A percentile compares a stretch with the other conserved stretches of the same genome.
Conservation (phyloP, 148 eudicot species). For the Diospyros kaki region DNA sequence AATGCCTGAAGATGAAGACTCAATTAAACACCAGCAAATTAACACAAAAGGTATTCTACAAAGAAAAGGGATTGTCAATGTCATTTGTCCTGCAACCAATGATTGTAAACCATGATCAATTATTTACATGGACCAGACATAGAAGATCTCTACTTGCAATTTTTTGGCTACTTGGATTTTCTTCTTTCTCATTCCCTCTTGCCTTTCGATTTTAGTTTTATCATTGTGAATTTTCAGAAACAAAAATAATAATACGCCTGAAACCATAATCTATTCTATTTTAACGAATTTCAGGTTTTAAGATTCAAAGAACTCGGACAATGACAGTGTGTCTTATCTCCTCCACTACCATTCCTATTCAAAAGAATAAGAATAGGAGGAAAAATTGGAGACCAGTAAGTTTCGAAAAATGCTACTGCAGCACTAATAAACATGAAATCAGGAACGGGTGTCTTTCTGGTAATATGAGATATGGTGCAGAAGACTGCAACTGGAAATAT, state of each 20-base stretch:
- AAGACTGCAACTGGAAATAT: too few relatives aligned
- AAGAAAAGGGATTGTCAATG: too few relatives aligned
- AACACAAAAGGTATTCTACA: not conserved
- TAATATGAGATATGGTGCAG: too few relatives aligned
- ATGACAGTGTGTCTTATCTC: not conserved
- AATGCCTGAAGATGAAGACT: conserved; percentile 43
- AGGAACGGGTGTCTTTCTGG: not conserved
- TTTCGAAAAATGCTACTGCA: not conserved
- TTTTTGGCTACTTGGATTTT: too few relatives aligned
- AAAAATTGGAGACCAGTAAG: not conserved
- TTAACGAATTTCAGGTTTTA: not conserved
- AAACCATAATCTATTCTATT: not conserved
- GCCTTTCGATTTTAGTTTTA: too few relatives aligned
- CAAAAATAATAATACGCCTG: not conserved
- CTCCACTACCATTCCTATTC: not conserved
- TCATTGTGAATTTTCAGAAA: not conserved
- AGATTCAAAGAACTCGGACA: not conserved
- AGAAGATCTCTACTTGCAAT: too few relatives aligned
- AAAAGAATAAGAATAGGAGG: not conserved
- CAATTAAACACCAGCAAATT: too few relatives aligned
- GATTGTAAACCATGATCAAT: too few relatives aligned
- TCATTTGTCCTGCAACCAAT: too few relatives aligned
- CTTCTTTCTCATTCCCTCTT: too few relatives aligned
- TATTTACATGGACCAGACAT: too few relatives aligned
- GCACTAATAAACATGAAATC: not conserved